These are phyloP conservation scores for Nakaseomyces delphensis DNA, from an alignment of 1,139 yeast genomes.

Conservation along the genomic window DNA sequence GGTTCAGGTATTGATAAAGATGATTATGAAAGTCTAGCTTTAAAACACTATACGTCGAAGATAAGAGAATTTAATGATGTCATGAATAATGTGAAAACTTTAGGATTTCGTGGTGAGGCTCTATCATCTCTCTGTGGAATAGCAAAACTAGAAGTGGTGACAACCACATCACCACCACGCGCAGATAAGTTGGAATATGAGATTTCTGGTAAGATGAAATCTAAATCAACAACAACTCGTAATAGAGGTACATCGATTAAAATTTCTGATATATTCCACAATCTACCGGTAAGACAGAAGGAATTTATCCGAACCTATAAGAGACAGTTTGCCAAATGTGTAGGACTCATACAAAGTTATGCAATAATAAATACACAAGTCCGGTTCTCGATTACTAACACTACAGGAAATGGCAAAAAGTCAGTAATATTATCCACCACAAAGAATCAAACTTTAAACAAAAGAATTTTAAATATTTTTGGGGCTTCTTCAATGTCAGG, in stretches of 20 bases:
- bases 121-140: slow-evolving; percentile 62
- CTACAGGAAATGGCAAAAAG: slow-evolving; percentile 42
- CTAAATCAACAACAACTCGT: slow-evolving; percentile 41
- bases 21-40: slow-evolving; percentile 57
- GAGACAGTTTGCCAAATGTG: slow-evolving; percentile 61
- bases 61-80: slow-evolving; percentile 50
- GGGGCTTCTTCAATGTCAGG: slow-evolving; percentile 61
- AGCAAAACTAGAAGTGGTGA: slow-evolving; percentile 44
- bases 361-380: slow-evolving; percentile 51
- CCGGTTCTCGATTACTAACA: slow-evolving; percentile 51
- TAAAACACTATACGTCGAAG: slow-evolving; percentile 77
- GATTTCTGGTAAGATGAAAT: slow-evolving; percentile 41
- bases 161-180: slow-evolving; percentile 52
- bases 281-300: slow-evolving; percentile 64
- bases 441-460: slow-evolving; percentile 40
- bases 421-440: slow-evolving; percentile 42
- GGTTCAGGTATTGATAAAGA: slow-evolving; percentile 60
- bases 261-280: slow-evolving; percentile 48
- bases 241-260: slow-evolving; percentile 51
- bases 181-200: slow-evolving; percentile 50
- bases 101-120: slow-evolving; percentile 86
- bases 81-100: slow-evolving; percentile 39
- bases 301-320: slow-evolving; percentile 61
- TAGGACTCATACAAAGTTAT: slow-evolving; percentile 58
- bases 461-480: slow-evolving; percentile 57